Base-by-base conservation (phyloP, 2,329 filamentous ascomycete genomes). In the Tolypocladium amazonense region DNA sequence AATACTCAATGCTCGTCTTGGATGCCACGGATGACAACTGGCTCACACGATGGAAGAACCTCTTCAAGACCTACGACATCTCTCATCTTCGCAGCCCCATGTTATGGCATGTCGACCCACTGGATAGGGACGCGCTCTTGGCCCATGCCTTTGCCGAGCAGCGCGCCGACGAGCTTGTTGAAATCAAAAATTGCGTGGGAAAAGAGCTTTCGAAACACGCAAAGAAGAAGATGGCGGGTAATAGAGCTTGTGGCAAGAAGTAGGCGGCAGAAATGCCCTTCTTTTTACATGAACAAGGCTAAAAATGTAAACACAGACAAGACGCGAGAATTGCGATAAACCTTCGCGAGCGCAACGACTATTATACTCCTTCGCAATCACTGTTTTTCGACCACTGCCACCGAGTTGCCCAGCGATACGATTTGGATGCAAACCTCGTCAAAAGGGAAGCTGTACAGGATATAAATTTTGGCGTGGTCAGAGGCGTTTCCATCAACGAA, bases 71-170 rank as follows among this genome's bases (percentile, higher is more conserved):
- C 3, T 83, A 90, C 53, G 81, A 86, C 56, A 93, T 93, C 55
- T 78, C 81, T 1, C 84, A 92, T 66, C 75, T 94, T 45, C 80
- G 89, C 20, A 92, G 88, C 64, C 89, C 88, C 0, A 89, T 93
- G 87, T 88, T 92, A 67, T 93, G 91, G 75, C 89, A 94, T 68
- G 79, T 90, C 18, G 89, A 93, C 67, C 89, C 89, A 0, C 78
- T 82, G 1, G 89, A 93, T 70, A 79, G 88, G 1, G 89, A 93
- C 73, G 86, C 86, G 0, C 74, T 93, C 65, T 74, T 92, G 27
- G 86, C 85, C 1, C 89, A 87, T 71, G 81, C 88, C 0, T 85
- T 88, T 65, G 79, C 82, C 60, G 76, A 81, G 23, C 79, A 80
- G 0, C 74, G 85, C n/a, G 80, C 85, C 60, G 72, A 74, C 7